These are phyloP conservation scores for Wickerhamomyces canadensis DNA, from an alignment of 805 yeast genomes.

Conservation along the genomic window DNA sequence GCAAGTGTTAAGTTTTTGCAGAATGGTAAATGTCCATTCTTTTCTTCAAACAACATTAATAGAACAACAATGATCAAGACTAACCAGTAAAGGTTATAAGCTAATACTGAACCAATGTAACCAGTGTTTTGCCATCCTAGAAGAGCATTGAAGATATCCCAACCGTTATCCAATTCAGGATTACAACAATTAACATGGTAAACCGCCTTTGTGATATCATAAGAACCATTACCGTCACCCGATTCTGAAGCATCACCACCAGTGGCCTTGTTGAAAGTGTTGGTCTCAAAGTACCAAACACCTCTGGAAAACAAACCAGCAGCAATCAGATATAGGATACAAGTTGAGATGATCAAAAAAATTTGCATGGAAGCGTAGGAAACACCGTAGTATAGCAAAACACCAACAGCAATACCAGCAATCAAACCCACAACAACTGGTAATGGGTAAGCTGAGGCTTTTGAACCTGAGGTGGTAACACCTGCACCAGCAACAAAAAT, in stretches of 20 bases:
- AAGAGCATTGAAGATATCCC: conserved; percentile 94
- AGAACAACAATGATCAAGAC: conserved; percentile 46
- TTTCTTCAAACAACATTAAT: conserved; percentile 80
- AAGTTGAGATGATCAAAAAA: conserved; percentile 82
- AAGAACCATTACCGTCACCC: conserved; percentile 95
- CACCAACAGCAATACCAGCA: conserved; percentile 76
- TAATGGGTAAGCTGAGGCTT: conserved; percentile 76
- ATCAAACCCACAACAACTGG: conserved; percentile 87
- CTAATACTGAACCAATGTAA: conserved; percentile 83
- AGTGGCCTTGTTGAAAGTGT: conserved; percentile 55
- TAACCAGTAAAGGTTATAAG: conserved; percentile 89
- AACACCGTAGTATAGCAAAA: conserved; percentile 73
- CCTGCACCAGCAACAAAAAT: conserved; percentile 97
- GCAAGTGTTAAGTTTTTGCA: conserved; percentile 40
- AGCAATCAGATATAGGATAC: conserved; percentile 81
- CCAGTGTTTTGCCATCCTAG: conserved; percentile 98
- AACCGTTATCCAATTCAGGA: conserved; percentile 86
- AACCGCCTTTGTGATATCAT: conserved; percentile 70
- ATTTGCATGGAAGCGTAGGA: conserved; percentile 77
- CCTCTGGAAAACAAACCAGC: conserved; percentile 94
- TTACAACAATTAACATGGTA: conserved; percentile 99
- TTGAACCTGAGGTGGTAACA: conserved; percentile 43
- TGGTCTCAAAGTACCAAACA: conserved; percentile 80
- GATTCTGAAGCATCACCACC: conserved; percentile 95
- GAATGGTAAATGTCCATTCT: conserved; percentile 74